Conservation (phyloP, 768 basidiomycete genomes). For the Rhizopogon rudus region DNA sequence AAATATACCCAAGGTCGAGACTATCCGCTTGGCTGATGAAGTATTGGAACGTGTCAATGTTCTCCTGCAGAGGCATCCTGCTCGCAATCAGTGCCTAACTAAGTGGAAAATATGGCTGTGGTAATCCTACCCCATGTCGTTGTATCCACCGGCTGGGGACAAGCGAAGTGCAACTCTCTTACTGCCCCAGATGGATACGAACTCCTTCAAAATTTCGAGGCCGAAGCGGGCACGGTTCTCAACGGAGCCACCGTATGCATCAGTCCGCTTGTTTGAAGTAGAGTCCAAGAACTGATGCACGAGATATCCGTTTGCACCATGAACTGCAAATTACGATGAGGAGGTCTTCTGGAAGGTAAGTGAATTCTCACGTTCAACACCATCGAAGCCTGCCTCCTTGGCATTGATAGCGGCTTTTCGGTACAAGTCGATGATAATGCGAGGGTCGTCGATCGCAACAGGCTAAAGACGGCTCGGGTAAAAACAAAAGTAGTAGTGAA, state of each 20-base stretch:
- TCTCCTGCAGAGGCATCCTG: slow-evolving; percentile 41
- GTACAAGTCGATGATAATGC: slow-evolving; percentile 32
- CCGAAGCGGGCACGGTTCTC: slow-evolving; percentile 55
- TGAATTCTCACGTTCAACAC: slow-evolving; percentile 39
- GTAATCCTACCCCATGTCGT: slow-evolving; percentile 35
- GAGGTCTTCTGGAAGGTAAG: not conserved
- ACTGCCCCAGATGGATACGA: slow-evolving; percentile 35
- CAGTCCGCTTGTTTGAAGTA: slow-evolving; percentile 45
- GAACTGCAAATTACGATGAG: slow-evolving; percentile 26
- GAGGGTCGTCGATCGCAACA: slow-evolving; percentile 38
- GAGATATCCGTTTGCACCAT: slow-evolving; percentile 40
- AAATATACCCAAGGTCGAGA: slow-evolving; percentile 25
- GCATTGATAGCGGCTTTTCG: slow-evolving; percentile 43
- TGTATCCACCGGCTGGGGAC: slow-evolving; percentile 39
- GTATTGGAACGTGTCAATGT: slow-evolving; percentile 36
- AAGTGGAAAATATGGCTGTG: not conserved
- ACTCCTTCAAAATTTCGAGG: slow-evolving; percentile 44
- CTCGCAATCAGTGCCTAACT: not conserved
- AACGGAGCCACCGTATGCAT: slow-evolving; percentile 55
- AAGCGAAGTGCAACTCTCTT: slow-evolving; percentile 41
- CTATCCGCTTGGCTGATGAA: slow-evolving; percentile 37
- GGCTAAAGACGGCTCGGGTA: slow-evolving; percentile 20
- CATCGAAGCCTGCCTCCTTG: slow-evolving; percentile 52
- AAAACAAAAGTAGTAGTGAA: not conserved
- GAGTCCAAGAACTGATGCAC: slow-evolving; percentile 47